Conservation (phyloP, 306 rosid genomes). For the Chamaecrista fasciculata region DNA sequence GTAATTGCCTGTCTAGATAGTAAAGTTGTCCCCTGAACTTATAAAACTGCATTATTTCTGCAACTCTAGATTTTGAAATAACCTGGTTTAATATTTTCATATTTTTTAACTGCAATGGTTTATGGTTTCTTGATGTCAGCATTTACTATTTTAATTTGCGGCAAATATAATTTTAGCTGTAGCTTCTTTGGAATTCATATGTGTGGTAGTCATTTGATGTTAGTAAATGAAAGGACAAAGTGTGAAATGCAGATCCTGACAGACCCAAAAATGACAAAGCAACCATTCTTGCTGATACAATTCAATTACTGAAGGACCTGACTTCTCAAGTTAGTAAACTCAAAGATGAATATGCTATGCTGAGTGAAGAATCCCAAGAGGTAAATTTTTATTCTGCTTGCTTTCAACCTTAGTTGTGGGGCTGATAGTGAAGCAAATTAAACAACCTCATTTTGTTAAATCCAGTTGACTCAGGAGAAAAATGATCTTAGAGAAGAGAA, state of each 20-base stretch:
- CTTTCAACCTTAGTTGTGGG: slow-evolving; percentile 8
- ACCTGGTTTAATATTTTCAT: not conserved
- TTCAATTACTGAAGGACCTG: slow-evolving; percentile 88
- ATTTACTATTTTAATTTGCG: not conserved
- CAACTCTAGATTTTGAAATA: not conserved
- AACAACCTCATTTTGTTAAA: slow-evolving; percentile 19
- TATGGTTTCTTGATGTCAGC: not conserved
- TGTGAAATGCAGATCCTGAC: slow-evolving; percentile 69
- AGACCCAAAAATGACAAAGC: slow-evolving; percentile 93
- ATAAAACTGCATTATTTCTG: not conserved
- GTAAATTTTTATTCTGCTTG: slow-evolving; percentile 35
- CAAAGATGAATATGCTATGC: slow-evolving; percentile 55
- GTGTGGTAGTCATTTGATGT: slow-evolving; percentile 19
- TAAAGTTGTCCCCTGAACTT: not conserved
- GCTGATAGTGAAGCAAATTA: not conserved
- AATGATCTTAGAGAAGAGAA: slow-evolving; percentile 97
- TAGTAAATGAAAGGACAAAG: slow-evolving; percentile 16
- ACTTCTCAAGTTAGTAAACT: slow-evolving; percentile 71
- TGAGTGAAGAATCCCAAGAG: slow-evolving; percentile 85
- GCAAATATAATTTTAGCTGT: not conserved
- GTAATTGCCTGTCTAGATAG: not conserved
- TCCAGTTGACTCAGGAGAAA: slow-evolving; percentile 83
- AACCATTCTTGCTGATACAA: slow-evolving; percentile 71
- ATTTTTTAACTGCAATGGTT: not conserved
- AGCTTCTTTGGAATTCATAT: slow-evolving; percentile 12